Conservation (phyloP, 1,284 basidiomycete genomes). For the Cerioporus squamosus region DNA sequence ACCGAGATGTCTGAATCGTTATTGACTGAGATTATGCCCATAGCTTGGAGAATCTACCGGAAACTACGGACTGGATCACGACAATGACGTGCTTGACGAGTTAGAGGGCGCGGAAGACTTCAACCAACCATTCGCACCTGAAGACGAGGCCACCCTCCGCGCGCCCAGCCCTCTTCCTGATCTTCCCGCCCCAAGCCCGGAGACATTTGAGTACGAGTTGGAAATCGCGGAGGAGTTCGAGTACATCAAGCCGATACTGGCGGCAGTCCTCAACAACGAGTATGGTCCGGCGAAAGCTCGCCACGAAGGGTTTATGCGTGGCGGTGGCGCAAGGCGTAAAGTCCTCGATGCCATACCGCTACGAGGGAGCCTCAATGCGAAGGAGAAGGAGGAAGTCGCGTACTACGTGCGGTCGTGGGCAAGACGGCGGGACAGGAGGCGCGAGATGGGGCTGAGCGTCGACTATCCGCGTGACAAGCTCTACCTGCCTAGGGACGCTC, state of each 20-base stretch:
- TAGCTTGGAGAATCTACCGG: slow-evolving; percentile 63
- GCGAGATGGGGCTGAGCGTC: slow-evolving; percentile 24
- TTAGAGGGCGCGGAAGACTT: slow-evolving; percentile 21
- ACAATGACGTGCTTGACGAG: slow-evolving; percentile 40
- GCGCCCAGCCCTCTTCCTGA: slow-evolving; percentile 43
- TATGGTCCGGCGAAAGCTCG: slow-evolving; percentile 55
- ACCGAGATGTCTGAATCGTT: slow-evolving; percentile 1
- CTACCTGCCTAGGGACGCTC: neutral
- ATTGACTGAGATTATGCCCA: no score
- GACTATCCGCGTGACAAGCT: slow-evolving; percentile 16
- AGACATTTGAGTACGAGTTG: slow-evolving; percentile 48
- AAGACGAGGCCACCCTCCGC: slow-evolving; percentile 23
- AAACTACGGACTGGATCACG: slow-evolving; percentile 47
- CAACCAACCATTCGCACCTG: slow-evolving; percentile 12
- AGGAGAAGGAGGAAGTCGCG: slow-evolving; percentile 53
- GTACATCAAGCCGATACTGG: slow-evolving; percentile 66
- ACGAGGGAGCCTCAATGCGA: slow-evolving; percentile 56
- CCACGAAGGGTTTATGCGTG: slow-evolving; percentile 60
- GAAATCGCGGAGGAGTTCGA: slow-evolving; percentile 61
- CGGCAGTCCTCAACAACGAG: slow-evolving; percentile 54
- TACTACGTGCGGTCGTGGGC: slow-evolving; percentile 57
- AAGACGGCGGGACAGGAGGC: slow-evolving; percentile 40
- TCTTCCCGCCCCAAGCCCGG: slow-evolving; percentile 38
- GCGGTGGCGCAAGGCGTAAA: slow-evolving; percentile 49
- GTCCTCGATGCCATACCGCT: slow-evolving; percentile 52